phyloP scores from a whole-genome alignment of 108 stramenopile genomes.

The Nitzschia sp. region DNA sequence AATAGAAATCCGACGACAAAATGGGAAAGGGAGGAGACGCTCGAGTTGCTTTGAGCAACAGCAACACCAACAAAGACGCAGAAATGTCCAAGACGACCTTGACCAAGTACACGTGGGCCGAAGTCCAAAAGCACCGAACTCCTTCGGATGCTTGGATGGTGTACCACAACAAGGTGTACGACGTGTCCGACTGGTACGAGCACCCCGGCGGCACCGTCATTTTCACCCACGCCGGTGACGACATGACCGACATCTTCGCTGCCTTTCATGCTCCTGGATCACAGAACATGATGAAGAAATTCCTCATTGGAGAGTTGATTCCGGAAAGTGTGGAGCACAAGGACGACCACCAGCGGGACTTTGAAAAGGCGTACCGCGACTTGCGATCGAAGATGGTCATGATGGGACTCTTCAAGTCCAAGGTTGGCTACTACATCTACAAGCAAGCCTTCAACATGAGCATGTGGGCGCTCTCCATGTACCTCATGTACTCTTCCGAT shows the following conservation, averaged over 20 bases:
- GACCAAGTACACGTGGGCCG: constrained; percentile 80
- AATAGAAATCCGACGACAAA: constrained; percentile 8
- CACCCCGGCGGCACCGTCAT: constrained; percentile 97
- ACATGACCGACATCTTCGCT: constrained; percentile 98
- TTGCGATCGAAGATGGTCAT: constrained; percentile 87
- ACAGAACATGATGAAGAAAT: constrained; percentile 86
- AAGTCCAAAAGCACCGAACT: constrained; percentile 92
- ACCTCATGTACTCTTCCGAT: constrained; percentile 79
- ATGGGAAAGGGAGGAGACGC: constrained; percentile 91
- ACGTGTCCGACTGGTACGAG: constrained; percentile 96
- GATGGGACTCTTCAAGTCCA: constrained; percentile 96
- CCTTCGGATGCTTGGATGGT: constrained; percentile 96
- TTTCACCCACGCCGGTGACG: constrained; percentile 98
- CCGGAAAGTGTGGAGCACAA: constrained; percentile 75
- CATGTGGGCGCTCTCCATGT: constrained; percentile 80
- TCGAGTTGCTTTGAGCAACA: constrained; percentile 18
- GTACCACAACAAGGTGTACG: constrained; percentile 95
- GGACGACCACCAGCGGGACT: constrained; percentile 79
- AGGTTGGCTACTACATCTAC: constrained; percentile 88
- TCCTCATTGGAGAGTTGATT: constrained; percentile 93
- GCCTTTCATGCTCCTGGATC: constrained; percentile 97
- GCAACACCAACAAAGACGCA: constrained; percentile 39
- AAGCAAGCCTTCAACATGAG: constrained; percentile 86
- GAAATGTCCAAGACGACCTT: constrained; percentile 5
- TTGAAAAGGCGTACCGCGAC: constrained; percentile 96